phyloP scores from a whole-genome alignment of 164 flowering plant genomes.

The Paratinospora sagittata region DNA sequence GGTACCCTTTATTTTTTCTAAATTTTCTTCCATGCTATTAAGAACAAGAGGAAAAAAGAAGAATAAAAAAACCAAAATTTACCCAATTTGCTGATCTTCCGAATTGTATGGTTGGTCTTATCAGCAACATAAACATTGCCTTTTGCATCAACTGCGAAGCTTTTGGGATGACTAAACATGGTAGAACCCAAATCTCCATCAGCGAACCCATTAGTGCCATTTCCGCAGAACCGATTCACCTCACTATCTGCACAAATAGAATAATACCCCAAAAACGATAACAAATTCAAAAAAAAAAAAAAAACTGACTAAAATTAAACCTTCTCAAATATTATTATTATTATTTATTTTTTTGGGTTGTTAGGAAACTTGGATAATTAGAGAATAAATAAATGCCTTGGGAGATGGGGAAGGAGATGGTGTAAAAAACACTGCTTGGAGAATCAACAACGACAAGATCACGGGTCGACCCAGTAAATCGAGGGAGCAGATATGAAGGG shows the following conservation, averaged over 20 bases:
- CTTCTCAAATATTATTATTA: too few species aligned
- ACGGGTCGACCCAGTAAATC: slow-evolving; percentile 28
- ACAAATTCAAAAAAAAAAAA: not conserved
- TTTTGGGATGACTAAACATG: slow-evolving; percentile 43
- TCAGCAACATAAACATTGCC: slow-evolving; percentile 83
- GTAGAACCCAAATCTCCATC: slow-evolving; percentile 56
- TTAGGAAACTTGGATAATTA: not conserved
- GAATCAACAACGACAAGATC: slow-evolving; percentile 61
- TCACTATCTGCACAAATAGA: slow-evolving; percentile 37
- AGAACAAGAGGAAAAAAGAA: too few species aligned
- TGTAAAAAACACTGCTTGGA: slow-evolving; percentile 45
- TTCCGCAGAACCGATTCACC: slow-evolving; percentile 41
- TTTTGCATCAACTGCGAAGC: slow-evolving; percentile 58
- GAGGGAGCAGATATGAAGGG: slow-evolving; percentile 43
- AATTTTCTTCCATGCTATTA: not conserved
- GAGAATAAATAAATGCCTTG: too few species aligned
- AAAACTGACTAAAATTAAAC: too few species aligned
- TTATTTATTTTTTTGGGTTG: too few species aligned
- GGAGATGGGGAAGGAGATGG: slow-evolving; percentile 39
- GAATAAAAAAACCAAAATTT: not conserved
- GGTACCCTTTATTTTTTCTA: not conserved
- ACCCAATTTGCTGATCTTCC: slow-evolving; percentile 64
- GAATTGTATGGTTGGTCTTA: slow-evolving; percentile 37
- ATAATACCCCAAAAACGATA: not conserved
- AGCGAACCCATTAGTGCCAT: slow-evolving; percentile 35